Evolutionary conservation across 768 basidiomycete species (phyloP).

Genomic region (Calvatia gigantea): DNA sequence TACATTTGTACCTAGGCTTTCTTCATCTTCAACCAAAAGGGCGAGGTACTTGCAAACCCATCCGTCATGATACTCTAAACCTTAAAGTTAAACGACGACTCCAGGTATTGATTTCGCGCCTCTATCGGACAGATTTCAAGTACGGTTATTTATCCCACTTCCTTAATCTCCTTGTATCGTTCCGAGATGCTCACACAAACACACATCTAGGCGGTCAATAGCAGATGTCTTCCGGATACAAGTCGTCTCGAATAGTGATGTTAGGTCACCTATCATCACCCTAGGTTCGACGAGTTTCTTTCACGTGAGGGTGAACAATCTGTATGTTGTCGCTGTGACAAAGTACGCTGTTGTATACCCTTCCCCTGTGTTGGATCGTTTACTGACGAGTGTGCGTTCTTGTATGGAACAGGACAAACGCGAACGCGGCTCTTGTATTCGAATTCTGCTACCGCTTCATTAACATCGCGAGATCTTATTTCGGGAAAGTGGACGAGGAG

Average conservation of each 20-base stretch:
- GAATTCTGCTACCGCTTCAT: constrained; percentile 98
- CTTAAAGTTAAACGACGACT: no score
- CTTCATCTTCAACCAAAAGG: constrained; percentile 99
- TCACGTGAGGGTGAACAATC: constrained; percentile 92
- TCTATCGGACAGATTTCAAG: constrained; percentile 98
- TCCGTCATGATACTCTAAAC: no score
- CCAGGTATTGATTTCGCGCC: constrained; percentile 91
- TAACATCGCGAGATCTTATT: constrained; percentile 91
- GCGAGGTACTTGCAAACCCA: constrained; percentile 64
- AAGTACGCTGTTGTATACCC: constrained; percentile 54
- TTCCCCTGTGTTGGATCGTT: not conserved
- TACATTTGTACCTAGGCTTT: constrained; percentile 61
- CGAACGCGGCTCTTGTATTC: constrained; percentile 96
- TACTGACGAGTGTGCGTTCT: not conserved
- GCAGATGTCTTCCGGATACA: constrained; percentile 99
- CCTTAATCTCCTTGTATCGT: no score
- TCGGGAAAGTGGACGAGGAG: constrained; percentile 98
- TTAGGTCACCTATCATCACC: constrained; percentile 95
- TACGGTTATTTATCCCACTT: constrained; percentile 33
- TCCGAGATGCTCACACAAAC: no score
- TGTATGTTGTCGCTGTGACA: constrained; percentile 94
- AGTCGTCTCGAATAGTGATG: constrained; percentile 96
- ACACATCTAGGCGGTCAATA: constrained; percentile 94
- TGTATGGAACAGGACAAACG: constrained; percentile 70
- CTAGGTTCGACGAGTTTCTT: constrained; percentile 99